A percentile compares a stretch with the other conserved stretches of the same genome.
These are phyloP conservation scores for Camelina sativa DNA, from an alignment of 345 rosid genomes.

Conservation along the genomic window DNA sequence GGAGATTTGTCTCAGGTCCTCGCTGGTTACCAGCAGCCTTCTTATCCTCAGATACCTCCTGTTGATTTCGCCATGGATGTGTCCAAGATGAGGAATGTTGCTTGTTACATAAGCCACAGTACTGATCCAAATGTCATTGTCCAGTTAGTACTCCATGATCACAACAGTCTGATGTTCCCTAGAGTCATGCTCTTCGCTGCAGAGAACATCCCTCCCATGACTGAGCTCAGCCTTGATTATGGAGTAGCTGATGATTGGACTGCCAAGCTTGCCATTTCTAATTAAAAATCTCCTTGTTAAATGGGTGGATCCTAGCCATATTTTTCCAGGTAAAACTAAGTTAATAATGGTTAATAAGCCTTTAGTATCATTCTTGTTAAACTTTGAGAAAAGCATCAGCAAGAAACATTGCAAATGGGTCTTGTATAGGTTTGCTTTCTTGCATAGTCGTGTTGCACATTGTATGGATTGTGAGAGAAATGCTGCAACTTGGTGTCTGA, in stretches of 20 bases:
- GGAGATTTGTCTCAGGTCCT: conserved; percentile 82
- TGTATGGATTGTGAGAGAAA: not conserved
- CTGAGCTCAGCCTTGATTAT: conserved; percentile 92
- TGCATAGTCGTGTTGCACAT: conserved; percentile 7
- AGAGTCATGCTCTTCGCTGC: conserved; percentile 88
- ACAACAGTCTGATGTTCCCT: conserved; percentile 86
- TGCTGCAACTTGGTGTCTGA: not conserved
- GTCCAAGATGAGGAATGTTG: conserved; percentile 90
- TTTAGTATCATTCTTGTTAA: not conserved
- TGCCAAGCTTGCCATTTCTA: conserved; percentile 83
- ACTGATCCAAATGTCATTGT: conserved; percentile 81
- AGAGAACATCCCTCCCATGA: conserved; percentile 90
- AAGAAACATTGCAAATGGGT: not conserved
- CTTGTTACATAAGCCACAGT: conserved; percentile 94
- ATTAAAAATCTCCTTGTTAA: conserved; percentile 38
- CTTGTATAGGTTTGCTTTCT: not conserved
- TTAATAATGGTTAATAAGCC: not conserved
- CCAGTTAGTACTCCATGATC: conserved; percentile 83
- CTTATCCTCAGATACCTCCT: conserved; percentile 74
- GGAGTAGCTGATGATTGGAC: conserved; percentile 84
- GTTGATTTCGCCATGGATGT: conserved; percentile 96
- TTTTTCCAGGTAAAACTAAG: conserved; percentile 35
- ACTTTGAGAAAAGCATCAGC: not conserved
- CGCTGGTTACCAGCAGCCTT: conserved; percentile 57
- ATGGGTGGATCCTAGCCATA: not conserved